Conservation (phyloP, 306 rosid genomes). For the Notholithocarpus densiflorus region DNA sequence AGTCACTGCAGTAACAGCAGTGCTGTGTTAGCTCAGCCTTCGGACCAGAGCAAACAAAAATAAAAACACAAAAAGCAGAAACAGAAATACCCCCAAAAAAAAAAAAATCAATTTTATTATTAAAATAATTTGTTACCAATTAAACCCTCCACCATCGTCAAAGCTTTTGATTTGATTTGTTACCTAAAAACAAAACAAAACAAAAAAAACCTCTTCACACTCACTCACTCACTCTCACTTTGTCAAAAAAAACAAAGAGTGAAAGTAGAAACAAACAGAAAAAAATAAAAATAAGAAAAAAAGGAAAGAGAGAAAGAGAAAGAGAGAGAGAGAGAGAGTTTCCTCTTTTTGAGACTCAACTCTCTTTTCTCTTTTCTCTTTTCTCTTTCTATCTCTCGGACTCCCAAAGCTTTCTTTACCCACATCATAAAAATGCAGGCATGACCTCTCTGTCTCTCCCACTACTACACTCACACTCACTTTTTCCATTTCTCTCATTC, state of each 20-base stretch:
- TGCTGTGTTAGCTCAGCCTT: constrained; percentile 49
- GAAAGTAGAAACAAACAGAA: constrained; percentile 8
- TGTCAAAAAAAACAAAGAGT: background rate
- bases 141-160: constrained; percentile 14
- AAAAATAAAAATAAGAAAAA: constrained; percentile 14
- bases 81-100: background rate
- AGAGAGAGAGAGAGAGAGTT: constrained; percentile 39
- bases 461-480: background rate
- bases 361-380: too few relatives aligned
- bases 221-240: background rate
- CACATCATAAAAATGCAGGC: constrained; percentile 60
- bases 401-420: constrained; percentile 43
- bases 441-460: constrained; percentile 39
- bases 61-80: background rate
- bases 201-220: too few relatives aligned
- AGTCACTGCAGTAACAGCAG: constrained; percentile 72
- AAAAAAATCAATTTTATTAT: constrained; percentile 23
- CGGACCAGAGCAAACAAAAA: constrained; percentile 24
- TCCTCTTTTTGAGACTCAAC: constrained; percentile 39
- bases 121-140: background rate
- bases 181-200: too few relatives aligned
- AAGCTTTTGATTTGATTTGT: constrained; percentile 30
- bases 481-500: background rate
- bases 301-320: background rate
- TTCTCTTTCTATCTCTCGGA: constrained; percentile 13